Evolutionary conservation across 345 rosid species (phyloP), one percentile per base, ranked within the genome.

Genomic region (Populus alba): DNA sequence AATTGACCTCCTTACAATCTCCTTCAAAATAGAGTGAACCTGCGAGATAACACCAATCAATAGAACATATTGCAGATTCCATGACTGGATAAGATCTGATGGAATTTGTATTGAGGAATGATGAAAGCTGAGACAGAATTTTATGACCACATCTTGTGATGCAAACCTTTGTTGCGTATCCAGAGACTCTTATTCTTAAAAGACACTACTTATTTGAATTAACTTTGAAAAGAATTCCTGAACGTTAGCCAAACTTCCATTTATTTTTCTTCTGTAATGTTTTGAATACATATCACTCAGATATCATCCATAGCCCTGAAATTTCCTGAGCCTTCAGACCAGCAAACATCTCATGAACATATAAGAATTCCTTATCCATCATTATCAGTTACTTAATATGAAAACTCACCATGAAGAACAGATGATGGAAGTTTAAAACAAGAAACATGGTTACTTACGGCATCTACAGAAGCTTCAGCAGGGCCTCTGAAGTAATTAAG

Each of bases 381-480:
- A 38, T 70, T 61, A 47, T 23, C 47, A 22, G 23, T 70, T 41
- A 43, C 53, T 66, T 7, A 39, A 35, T 68, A 55, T 2, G 27
- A 37, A 35, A 33, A 69, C 73, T 59, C 49, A 25, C 43, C 37
- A 10, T 38, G 6, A 69, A 18, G 66, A 8, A 41, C 27, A 68
- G 18, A 75, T 29, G 23, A 20, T 25, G 13, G 8, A 22, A 37
- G 9, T 11, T 3, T 10, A 12, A 45, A 10, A 8, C 47, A 25
- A 37, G 41, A 8, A 27, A 45, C 59, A n/a, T 41, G 22, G 31
- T 51, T 62, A 83, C 92, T 89, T 85, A 88, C 95, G 66, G 91
- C 90, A 80, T 91, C 91, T n/a, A 91, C 95, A 33, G 92, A 89
- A 76, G 91, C 91, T 81, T 90, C 91, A 66, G 93, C 92, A 31